phyloP scores from a whole-genome alignment of 768 basidiomycete species.

The Trichaptum fuscoviolaceum region DNA sequence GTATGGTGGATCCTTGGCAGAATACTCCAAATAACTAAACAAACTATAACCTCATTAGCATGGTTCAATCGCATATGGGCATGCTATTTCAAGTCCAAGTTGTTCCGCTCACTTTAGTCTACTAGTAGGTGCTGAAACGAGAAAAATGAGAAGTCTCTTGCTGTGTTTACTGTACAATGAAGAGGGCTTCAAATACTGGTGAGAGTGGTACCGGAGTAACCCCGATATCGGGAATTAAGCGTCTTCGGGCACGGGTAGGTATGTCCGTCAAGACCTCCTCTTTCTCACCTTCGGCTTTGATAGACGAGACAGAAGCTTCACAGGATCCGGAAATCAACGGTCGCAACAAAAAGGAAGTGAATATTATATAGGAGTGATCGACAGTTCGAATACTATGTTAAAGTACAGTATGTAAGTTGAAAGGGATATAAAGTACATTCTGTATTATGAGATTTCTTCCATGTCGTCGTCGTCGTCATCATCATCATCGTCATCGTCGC shows the following conservation, averaged over 20 bases:
- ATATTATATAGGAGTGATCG: no score
- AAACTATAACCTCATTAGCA: neutral
- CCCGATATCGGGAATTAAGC: neutral
- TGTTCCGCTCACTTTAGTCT: neutral
- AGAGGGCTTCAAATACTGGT: no score
- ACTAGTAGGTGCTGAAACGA: neutral
- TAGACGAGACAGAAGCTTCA: no score
- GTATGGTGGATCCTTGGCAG: neutral
- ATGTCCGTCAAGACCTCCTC: neutral
- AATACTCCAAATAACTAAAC: neutral
- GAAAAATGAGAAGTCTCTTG: no score
- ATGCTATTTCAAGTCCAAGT: neutral
- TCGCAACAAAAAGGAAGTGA: no score
- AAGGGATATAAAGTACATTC: conserved; percentile 41
- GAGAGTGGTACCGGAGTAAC: no score
- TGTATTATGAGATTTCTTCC: conserved; percentile 51
- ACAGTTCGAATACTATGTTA: neutral
- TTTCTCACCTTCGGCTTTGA: no score
- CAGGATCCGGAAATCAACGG: no score
- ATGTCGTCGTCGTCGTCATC: conserved; percentile 56
- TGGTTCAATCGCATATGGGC: neutral
- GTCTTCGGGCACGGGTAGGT: neutral
- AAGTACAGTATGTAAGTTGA: neutral
- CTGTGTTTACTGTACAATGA: no score
- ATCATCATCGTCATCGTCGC: conserved; percentile 46